phyloP scores from a whole-genome alignment of 1,284 basidiomycete species.

The Ustilago vetiveriae region DNA sequence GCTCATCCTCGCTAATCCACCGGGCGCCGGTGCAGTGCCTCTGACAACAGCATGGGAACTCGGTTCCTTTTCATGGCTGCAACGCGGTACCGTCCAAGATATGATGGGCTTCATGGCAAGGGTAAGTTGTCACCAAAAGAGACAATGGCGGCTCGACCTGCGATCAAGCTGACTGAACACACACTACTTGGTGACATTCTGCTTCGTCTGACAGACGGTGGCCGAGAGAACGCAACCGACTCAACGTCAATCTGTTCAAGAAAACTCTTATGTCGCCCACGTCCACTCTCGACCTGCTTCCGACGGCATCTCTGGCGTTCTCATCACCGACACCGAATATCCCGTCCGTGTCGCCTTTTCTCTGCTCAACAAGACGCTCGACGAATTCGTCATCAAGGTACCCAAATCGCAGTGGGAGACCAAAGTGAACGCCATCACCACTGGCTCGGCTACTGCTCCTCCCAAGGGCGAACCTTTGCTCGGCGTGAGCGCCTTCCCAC shows the following conservation, averaged over 20 bases:
- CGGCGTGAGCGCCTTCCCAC: conserved; percentile 66
- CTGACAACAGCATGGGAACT: conserved; percentile 84
- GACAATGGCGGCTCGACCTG: too few species aligned
- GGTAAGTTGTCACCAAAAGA: conserved; percentile 36
- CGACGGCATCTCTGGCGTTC: conserved; percentile 75
- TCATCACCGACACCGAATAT: conserved; percentile 95
- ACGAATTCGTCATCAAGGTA: conserved; percentile 87
- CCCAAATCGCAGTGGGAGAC: conserved; percentile 74
- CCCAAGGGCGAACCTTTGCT: conserved; percentile 62
- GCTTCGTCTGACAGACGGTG: conserved; percentile 74
- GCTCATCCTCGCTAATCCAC: conserved; percentile 62
- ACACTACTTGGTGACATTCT: background rate
- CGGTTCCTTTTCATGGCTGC: conserved; percentile 92
- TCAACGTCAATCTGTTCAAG: conserved; percentile 86
- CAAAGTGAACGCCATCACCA: conserved; percentile 58
- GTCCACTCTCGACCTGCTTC: conserved; percentile 74
- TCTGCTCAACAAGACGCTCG: conserved; percentile 89
- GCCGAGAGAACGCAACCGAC: conserved; percentile 80
- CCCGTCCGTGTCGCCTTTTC: conserved; percentile 96
- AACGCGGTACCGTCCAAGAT: conserved; percentile 72
- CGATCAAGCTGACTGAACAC: background rate
- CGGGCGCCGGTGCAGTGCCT: conserved; percentile 70
- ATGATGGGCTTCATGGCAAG: conserved; percentile 67
- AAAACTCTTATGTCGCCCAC: conserved; percentile 93
- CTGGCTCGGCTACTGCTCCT: conserved; percentile 55